Evolutionary conservation across 805 yeast genomes (phyloP).

Genomic region (Metschnikowia aberdeeniae): DNA sequence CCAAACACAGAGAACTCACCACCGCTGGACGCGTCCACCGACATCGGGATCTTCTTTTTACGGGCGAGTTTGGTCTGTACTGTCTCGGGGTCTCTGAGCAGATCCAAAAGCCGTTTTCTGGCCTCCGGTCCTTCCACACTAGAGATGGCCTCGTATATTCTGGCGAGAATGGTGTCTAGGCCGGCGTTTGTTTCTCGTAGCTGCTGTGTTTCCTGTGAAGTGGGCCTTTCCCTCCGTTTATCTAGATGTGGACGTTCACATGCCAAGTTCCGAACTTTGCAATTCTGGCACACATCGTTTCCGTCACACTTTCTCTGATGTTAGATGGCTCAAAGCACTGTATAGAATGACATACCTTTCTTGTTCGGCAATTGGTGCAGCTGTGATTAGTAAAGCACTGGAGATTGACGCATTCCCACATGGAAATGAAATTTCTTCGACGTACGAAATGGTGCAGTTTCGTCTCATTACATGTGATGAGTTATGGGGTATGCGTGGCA

Average conservation of each 20-base stretch:
- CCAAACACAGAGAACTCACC: conserved; percentile 18
- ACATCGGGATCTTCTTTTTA: conserved; percentile 13
- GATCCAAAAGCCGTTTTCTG: background rate
- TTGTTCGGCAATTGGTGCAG: conserved; percentile 14
- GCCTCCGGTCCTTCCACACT: background rate
- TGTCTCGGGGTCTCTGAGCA: background rate
- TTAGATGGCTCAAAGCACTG: background rate
- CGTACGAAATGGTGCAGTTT: conserved; percentile 15
- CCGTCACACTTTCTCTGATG: conserved; percentile 15
- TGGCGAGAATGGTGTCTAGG: conserved; percentile 9
- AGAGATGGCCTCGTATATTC: conserved; percentile 4
- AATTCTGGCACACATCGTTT: conserved; percentile 11
- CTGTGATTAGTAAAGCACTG: conserved; percentile 5
- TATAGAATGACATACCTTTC: conserved; percentile 9
- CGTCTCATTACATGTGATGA: conserved; percentile 3
- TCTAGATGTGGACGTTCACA: conserved; percentile 13
- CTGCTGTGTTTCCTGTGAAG: conserved; percentile 7
- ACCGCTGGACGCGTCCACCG: conserved; percentile 15
- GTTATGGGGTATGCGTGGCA: background rate
- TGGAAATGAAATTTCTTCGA: background rate
- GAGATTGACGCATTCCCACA: background rate
- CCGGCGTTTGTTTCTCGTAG: conserved; percentile 6
- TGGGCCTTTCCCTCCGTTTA: conserved; percentile 9
- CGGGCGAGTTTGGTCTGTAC: background rate
- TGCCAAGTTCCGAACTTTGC: conserved; percentile 5